phyloP scores from a whole-genome alignment of 495 filamentous ascomycete species.

The Annulohypoxylon moriforme region DNA sequence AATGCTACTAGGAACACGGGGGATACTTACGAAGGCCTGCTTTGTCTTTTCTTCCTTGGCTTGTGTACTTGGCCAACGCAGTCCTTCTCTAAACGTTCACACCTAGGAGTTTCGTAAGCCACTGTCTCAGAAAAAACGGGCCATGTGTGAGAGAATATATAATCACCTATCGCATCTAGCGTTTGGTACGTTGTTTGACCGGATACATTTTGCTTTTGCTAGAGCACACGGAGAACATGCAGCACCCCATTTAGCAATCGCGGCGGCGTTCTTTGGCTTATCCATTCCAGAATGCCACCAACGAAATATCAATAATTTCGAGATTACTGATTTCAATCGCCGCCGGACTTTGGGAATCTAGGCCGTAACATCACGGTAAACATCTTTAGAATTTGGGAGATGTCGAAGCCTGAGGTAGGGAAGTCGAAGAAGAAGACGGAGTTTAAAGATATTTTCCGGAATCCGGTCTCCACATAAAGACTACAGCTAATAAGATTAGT shows the following conservation, averaged over 20 bases:
- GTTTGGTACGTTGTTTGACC: conserved; percentile 23
- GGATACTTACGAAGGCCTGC: conserved; percentile 51
- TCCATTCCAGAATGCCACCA: conserved; percentile 33
- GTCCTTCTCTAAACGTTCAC: conserved; percentile 50
- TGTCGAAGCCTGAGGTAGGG: background rate
- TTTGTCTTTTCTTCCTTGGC: conserved; percentile 52
- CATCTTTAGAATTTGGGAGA: background rate
- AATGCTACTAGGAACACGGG: background rate
- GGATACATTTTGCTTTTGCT: conserved; percentile 51
- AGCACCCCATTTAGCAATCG: conserved; percentile 52
- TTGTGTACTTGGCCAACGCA: conserved; percentile 47
- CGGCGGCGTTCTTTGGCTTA: conserved; percentile 19
- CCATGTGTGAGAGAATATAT: background rate
- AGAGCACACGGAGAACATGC: conserved; percentile 52
- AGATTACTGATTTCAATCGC: conserved; percentile 20
- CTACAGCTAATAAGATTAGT: background rate
- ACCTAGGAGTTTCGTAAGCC: conserved; percentile 41
- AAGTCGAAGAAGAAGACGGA: conserved; percentile 10
- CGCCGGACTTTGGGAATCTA: conserved; percentile 39
- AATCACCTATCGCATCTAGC: conserved; percentile 48
- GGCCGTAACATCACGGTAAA: conserved; percentile 20
- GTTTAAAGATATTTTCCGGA: conserved; percentile 33
- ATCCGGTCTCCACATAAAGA: background rate
- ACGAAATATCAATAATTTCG: background rate
- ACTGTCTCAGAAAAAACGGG: background rate